Conservation (phyloP, 169 alveolate species). For the Cryptosporidium xiaoi region DNA sequence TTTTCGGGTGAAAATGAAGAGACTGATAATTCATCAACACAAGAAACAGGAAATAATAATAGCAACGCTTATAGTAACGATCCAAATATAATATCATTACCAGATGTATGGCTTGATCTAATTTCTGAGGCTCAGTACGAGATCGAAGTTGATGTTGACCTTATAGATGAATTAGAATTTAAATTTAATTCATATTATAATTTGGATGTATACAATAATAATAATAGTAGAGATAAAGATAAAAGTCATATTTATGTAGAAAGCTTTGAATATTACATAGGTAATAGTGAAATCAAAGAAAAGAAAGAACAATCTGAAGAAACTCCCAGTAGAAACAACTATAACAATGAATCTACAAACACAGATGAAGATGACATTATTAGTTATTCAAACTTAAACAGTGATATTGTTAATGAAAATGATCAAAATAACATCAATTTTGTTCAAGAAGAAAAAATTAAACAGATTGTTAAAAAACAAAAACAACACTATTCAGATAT, state of each 20-base stretch:
- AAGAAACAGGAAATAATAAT: neutral
- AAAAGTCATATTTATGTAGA: neutral
- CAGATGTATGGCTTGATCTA: constrained; percentile 61
- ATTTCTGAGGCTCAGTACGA: constrained; percentile 58
- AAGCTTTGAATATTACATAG: constrained; percentile 22
- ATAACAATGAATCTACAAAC: neutral
- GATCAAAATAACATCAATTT: no score
- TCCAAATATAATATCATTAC: constrained; percentile 57
- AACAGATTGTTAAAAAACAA: constrained; percentile 1
- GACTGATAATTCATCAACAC: no score
- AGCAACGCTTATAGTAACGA: constrained; percentile 1
- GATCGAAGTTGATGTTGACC: constrained; percentile 44
- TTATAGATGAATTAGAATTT: constrained; percentile 29
- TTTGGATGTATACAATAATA: neutral
- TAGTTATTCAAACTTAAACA: no score
- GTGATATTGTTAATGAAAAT: no score
- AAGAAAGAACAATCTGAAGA: constrained; percentile 40
- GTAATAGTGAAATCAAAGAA: constrained; percentile 29
- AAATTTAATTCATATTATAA: neutral
- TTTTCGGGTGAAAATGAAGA: neutral
- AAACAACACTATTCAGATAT: constrained; percentile 6
- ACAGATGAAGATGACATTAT: neutral
- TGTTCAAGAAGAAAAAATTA: neutral
- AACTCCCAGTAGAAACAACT: neutral
- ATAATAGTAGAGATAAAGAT: neutral